These are phyloP conservation scores for Pleurotus sapidus DNA, from an alignment of 768 basidiomycete genomes.

Conservation along the genomic window DNA sequence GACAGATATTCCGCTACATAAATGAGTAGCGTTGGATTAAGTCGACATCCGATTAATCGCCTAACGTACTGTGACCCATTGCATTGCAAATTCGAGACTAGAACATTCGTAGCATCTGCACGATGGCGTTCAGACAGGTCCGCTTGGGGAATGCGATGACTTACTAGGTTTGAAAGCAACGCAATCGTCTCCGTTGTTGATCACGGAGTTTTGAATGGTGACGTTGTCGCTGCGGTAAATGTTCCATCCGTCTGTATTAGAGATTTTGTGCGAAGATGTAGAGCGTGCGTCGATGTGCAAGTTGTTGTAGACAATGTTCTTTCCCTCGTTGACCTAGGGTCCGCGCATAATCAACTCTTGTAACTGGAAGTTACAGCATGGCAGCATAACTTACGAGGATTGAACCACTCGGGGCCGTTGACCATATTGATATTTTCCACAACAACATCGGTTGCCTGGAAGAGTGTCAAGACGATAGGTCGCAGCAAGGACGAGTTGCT, in stretches of 20 bases:
- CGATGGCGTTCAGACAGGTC: no score
- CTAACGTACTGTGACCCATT: constrained; percentile 51
- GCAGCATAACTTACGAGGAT: constrained; percentile 30
- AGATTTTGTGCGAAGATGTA: constrained; percentile 36
- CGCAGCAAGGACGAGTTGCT: constrained; percentile 44
- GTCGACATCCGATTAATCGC: background rate
- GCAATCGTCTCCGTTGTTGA: constrained; percentile 57
- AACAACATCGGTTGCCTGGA: constrained; percentile 44
- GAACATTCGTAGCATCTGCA: constrained; percentile 49
- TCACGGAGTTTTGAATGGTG: constrained; percentile 43
- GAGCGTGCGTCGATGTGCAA: constrained; percentile 46
- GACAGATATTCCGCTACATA: constrained; percentile 41
- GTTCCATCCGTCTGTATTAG: constrained; percentile 65
- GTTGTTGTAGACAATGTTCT: constrained; percentile 42
- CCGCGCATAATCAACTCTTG: background rate
- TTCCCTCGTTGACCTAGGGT: constrained; percentile 44
- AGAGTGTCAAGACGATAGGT: constrained; percentile 55
- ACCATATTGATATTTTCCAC: constrained; percentile 46
- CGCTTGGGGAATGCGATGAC: background rate
- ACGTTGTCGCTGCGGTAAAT: constrained; percentile 55
- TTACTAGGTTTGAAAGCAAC: constrained; percentile 57
- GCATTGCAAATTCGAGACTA: constrained; percentile 56
- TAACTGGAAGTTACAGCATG: background rate
- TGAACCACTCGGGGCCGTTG: constrained; percentile 52
- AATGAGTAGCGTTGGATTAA: background rate